phyloP scores from a whole-genome alignment of 23 red algal species.

The Gracilaria gracilis region DNA sequence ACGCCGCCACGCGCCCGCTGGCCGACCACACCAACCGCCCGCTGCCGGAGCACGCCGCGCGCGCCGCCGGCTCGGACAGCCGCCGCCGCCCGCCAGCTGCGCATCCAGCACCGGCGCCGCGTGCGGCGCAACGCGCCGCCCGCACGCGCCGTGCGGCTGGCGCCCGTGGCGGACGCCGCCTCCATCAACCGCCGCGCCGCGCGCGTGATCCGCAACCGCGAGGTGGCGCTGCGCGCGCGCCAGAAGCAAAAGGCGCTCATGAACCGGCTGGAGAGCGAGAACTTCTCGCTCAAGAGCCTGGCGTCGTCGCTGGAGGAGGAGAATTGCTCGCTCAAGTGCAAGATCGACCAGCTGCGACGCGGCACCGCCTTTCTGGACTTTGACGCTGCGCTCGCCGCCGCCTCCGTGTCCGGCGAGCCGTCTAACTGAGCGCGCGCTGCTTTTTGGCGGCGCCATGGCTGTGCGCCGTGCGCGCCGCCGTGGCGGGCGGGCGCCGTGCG shows the following conservation, averaged over 20 bases:
- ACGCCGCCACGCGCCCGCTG: neutral
- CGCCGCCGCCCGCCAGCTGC: neutral
- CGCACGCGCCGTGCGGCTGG: neutral
- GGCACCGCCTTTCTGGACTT: neutral
- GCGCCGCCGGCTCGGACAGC: neutral
- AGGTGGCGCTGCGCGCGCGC: slow-evolving; percentile 73
- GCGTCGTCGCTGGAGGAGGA: slow-evolving; percentile 39
- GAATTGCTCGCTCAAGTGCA: slow-evolving; percentile 52
- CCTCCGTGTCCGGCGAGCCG: neutral
- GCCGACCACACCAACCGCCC: neutral
- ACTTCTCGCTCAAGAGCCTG: slow-evolving; percentile 42
- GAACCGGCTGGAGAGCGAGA: slow-evolving; percentile 60
- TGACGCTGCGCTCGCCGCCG: neutral
- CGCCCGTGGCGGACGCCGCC: neutral
- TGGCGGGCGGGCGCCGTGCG: too few relatives aligned
- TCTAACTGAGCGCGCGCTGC: neutral
- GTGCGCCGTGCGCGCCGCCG: too few relatives aligned
- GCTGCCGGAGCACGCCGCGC: neutral
- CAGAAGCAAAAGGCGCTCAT: slow-evolving; percentile 65
- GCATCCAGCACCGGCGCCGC: slow-evolving; percentile 21
- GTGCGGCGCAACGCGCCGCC: slow-evolving; percentile 5
- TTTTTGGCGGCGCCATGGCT: neutral
- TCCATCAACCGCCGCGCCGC: slow-evolving; percentile 33
- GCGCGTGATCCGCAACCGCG: slow-evolving; percentile 83
- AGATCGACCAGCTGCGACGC: slow-evolving; percentile 45